Base-by-base conservation (phyloP, 352 stramenopile species). In the Pythium insidiosum region DNA sequence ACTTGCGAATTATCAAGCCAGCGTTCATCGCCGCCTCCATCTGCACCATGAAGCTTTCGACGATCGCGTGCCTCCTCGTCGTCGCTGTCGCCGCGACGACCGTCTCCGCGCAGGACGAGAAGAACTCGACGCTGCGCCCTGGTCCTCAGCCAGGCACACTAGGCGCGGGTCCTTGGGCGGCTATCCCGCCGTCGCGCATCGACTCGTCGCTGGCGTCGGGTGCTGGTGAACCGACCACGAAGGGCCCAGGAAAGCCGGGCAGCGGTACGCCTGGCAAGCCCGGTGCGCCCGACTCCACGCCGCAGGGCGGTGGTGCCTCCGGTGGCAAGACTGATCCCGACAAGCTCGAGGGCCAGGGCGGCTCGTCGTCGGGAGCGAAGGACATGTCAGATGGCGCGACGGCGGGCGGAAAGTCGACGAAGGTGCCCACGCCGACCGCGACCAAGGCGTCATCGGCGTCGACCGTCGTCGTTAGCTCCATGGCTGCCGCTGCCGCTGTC, bases 141-240 rank as follows among this genome's bases (percentile, higher is more conserved):
- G n/a, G n/a, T n/a, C n/a, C n/a, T n/a, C n/a, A n/a, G n/a, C n/a
- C 13, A 20, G 50, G 43, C 36, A 50, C 52, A 33, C 52, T 60
- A n/a, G 52, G 52, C 22, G 33, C 30, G n/a, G 26, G 52, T 13
- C 23, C 39, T 13, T 33, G 50, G 34, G 52, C 44, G 25, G 44
- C 44, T 16, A 50, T 22, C 1, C 9, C 52, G 16, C 33, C 52
- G 5, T 60, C 52, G 38, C 43, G 33, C 24, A 35, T 60, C 10
- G 52, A 60, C 39, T 60, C 52, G 33, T 60, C 52, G 11, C 44
- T 39, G 1, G 52, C 44, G 28, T 60, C 52, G 18, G 16, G 45
- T 15, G 16, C 23, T 38, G 6, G 21, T 46, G 1, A 61, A 38
- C 36, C 37, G 6, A 34, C 43, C 18, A 23, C 33, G 2, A 45